Base-by-base conservation (phyloP, 1,284 basidiomycete genomes). In the Sutorius eximius region DNA sequence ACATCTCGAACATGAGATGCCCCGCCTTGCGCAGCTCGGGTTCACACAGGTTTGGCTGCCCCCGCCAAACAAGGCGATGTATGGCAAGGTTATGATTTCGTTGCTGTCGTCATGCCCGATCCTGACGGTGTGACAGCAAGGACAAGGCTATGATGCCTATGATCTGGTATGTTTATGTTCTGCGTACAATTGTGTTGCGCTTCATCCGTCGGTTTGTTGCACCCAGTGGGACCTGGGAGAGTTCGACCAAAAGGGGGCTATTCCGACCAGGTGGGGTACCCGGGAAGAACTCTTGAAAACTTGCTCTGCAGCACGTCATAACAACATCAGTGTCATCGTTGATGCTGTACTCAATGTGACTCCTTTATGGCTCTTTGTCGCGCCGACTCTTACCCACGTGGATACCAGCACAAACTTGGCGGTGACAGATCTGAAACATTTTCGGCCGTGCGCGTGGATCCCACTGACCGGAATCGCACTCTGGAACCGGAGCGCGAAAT, bases 211-310 rank as follows among this genome's bases (percentile, higher is more conserved):
- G 44, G 24, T 38, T 30, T 16, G 29, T 24, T 51, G 27, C 45
- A 33, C 47, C 22, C 15, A 93, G 82, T 94, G 90, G 89, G 93
- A 95, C 68, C 75, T 98, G 11, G 95, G 95, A 45, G 95, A 98
- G 75, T 98, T 97, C 62, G 75, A 93, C 49, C 89, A 92, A 70
- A 95, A 93, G 70, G 90, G 89, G 12, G 75, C 81, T n/a, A 73
- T 83, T 49, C 71, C 77, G 10, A 98, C 95, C n/a, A 83, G 95
- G 59, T 98, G 94, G 92, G 95, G 95, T 18, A 89, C 87, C 13
- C 89, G 88, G 62, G 83, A 93, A 44, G 87, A 98, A 63, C 81
- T 96, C 20, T 67, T 93, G 3, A 68, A 73, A 5, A 86, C 89
- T 12, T 88, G 91, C 68, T 69, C 74, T 50, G 68, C 73, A 27